These are phyloP conservation scores for Rutstroemia sp. DNA, from an alignment of 2,329 filamentous ascomycete genomes.

Conservation along the genomic window DNA sequence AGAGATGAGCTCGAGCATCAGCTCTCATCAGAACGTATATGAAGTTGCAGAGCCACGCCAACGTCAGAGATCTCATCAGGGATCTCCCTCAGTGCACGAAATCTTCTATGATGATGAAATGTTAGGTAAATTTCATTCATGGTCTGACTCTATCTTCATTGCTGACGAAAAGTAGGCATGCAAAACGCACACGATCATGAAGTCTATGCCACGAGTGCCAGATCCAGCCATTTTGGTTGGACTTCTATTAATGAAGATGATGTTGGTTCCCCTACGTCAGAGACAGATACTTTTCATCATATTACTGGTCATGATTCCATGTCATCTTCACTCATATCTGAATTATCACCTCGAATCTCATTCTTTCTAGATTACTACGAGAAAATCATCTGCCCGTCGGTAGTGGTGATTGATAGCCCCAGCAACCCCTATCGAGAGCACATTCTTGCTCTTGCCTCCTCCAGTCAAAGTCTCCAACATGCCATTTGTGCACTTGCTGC, in stretches of 20 bases:
- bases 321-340: slow-evolving; percentile 46
- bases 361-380: slow-evolving; percentile 93
- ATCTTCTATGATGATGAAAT: slow-evolving; percentile 33
- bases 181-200: slow-evolving; percentile 22
- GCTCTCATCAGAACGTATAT: slow-evolving; percentile 51
- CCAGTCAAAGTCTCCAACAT: slow-evolving; percentile 80
- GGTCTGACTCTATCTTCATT: slow-evolving; percentile 5
- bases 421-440: slow-evolving; percentile 81
- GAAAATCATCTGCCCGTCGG: slow-evolving; percentile 82
- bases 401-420: slow-evolving; percentile 84
- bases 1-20: slow-evolving; percentile 52
- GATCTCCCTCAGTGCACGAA: slow-evolving; percentile 24
- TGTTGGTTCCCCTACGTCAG: slow-evolving; percentile 23
- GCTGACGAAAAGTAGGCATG: slow-evolving; percentile 12
- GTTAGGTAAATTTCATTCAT: slow-evolving; percentile 28
- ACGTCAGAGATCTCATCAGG: slow-evolving; percentile 24
- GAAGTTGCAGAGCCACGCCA: slow-evolving; percentile 34
- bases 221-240: slow-evolving; percentile 29
- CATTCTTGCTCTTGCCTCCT: slow-evolving; percentile 68
- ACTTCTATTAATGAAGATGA: slow-evolving; percentile 29
- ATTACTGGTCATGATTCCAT: slow-evolving; percentile 35
- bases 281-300: slow-evolving; percentile 26
- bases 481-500: slow-evolving; percentile 84
- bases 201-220: slow-evolving; percentile 26
- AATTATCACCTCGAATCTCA: slow-evolving; percentile 70